Evolutionary conservation across 1,139 yeast genomes (phyloP), one percentile per base, ranked within the genome.

Genomic region (Suhomyces choctaworum): DNA sequence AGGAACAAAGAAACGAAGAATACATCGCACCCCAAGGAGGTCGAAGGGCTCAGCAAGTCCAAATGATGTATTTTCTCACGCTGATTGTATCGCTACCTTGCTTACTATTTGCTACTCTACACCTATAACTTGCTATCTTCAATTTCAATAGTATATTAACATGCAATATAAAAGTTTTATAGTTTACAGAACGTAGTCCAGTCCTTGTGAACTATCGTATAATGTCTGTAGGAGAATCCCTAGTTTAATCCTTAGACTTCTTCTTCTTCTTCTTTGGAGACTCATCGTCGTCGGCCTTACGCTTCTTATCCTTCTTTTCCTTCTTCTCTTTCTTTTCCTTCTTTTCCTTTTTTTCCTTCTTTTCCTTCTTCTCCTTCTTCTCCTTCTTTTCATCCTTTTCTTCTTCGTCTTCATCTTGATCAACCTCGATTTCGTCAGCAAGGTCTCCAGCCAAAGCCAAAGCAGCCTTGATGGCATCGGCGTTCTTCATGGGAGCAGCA

Each of bases 401-500:
- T 62, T 64, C 50, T 60, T 64, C 52, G 63, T 60, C 50, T 5
- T 31, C 44, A n/a, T 39, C 50, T 12, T 51, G 53, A 36, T 61
- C 72, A 38, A 62, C 54, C 41, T 66, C 73, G 23, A 44, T 48
- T 25, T 48, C 55, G 16, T 49, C 56, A 24, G 50, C 55, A 36
- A 52, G 48, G 41, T 54, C 56, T 40, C 80, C 82, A 43, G 67
- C 67, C 57, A 85, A 74, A 42, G 84, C 82, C 68, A 89, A 76
- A 45, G 97, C 97, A 65, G 84, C 87, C 60, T 83, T 78, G 70
- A 92, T 86, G 48, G 98, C 98, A 52, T 88, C 95, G 28, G 92
- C 69, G 64, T 92, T 92, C 77, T 92, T 92, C 81, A 90, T 86
- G 58, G 98, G 96, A 39, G 97, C 82, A 55, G 86, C 84, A 60